phyloP scores from a whole-genome alignment of 108 stramenopile species.

The Discostella pseudostelligera region DNA sequence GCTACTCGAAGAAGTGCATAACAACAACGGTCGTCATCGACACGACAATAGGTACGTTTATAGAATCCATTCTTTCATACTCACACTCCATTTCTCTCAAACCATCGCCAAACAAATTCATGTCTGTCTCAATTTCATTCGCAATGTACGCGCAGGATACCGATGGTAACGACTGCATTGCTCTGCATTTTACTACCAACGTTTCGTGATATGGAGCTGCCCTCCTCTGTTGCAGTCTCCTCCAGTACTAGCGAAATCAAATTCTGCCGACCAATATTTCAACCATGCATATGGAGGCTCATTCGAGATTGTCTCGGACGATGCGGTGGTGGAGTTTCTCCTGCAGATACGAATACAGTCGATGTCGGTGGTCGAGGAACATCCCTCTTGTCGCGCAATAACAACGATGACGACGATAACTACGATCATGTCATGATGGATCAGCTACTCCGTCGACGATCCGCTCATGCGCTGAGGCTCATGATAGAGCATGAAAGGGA shows the following conservation, averaged over 20 bases:
- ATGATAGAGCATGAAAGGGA: constrained; percentile 38
- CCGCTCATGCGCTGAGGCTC: constrained; percentile 54
- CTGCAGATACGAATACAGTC: constrained; percentile 14
- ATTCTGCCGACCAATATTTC: constrained; percentile 29
- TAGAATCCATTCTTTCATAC: too few species aligned
- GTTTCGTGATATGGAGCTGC: constrained; percentile 43
- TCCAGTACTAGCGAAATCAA: neutral
- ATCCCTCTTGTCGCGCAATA: constrained; percentile 23
- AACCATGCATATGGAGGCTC: constrained; percentile 55
- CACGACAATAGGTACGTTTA: too few species aligned
- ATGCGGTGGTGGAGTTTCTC: constrained; percentile 37
- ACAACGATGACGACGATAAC: neutral
- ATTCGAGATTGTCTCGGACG: constrained; percentile 54
- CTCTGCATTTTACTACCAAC: constrained; percentile 61
- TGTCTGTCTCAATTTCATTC: too few species aligned
- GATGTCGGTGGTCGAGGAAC: constrained; percentile 22
- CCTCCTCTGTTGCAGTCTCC: neutral
- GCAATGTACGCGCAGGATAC: constrained; percentile 4
- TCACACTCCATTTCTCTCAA: too few species aligned
- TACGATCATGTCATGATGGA: constrained; percentile 17
- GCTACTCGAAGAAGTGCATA: constrained; percentile 4
- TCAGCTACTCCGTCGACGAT: constrained; percentile 61
- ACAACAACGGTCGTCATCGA: too few species aligned
- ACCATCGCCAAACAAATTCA: too few species aligned
- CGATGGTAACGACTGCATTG: constrained; percentile 53